phyloP scores from a whole-genome alignment of 1,139 yeast genomes.

The Yamadazyma conglobata region DNA sequence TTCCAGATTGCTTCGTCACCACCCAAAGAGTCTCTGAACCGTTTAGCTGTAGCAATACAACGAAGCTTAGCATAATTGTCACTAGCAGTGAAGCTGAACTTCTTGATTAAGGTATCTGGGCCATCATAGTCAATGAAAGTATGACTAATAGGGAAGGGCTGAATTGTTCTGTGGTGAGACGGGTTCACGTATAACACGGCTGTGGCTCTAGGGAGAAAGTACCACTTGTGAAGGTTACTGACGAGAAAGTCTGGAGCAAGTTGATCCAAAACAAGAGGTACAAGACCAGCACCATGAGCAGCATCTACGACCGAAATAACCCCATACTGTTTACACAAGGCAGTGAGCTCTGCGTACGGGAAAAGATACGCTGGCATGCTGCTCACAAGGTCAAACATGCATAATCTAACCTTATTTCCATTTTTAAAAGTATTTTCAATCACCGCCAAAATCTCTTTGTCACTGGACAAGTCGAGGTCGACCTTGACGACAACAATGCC shows the following conservation, averaged over 20 bases:
- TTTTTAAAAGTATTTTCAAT: slow-evolving; percentile 31
- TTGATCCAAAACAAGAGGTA: slow-evolving; percentile 38
- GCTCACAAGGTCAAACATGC: slow-evolving; percentile 58
- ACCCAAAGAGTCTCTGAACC: slow-evolving; percentile 49
- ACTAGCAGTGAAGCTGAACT: slow-evolving; percentile 40
- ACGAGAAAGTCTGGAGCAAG: slow-evolving; percentile 60
- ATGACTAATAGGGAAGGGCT: slow-evolving; percentile 56
- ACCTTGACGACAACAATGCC: slow-evolving; percentile 48
- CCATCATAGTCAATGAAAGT: slow-evolving; percentile 26
- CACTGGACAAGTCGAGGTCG: slow-evolving; percentile 47
- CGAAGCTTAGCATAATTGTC: slow-evolving; percentile 25
- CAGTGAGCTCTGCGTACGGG: slow-evolving; percentile 51
- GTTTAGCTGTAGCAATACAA: slow-evolving; percentile 36
- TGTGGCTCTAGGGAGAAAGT: slow-evolving; percentile 54
- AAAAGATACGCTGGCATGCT: slow-evolving; percentile 63
- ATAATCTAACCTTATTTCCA: slow-evolving; percentile 28
- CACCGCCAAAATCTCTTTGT: slow-evolving; percentile 42
- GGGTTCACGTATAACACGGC: slow-evolving; percentile 59
- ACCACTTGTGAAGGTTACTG: slow-evolving; percentile 72
- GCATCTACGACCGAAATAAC: slow-evolving; percentile 65
- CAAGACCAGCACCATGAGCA: slow-evolving; percentile 65
- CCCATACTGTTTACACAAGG: slow-evolving; percentile 44
- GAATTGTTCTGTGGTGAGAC: slow-evolving; percentile 47
- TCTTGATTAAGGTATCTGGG: slow-evolving; percentile 31
- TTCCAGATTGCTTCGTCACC: slow-evolving; percentile 54